Evolutionary conservation across 345 rosid genomes (phyloP).

Genomic region (Schrenkiella parvula): DNA sequence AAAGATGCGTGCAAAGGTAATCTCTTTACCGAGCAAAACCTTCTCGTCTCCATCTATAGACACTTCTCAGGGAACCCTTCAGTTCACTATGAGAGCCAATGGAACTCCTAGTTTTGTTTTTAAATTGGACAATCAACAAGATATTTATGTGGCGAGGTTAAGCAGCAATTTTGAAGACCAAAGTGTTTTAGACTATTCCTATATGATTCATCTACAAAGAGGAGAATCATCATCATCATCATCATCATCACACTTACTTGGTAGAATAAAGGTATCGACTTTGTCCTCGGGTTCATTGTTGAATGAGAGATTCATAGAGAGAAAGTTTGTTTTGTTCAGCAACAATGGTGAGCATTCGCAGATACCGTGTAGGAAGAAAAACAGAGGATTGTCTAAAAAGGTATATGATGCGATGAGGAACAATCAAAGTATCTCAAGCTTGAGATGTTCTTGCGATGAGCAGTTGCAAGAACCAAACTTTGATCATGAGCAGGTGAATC

Average conservation of each 20-base stretch:
- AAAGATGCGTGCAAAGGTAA: not conserved
- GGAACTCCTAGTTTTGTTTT: constrained; percentile 58
- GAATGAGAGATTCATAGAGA: constrained; percentile 51
- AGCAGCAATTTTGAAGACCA: constrained; percentile 32
- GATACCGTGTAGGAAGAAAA: constrained; percentile 33
- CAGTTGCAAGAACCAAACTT: constrained; percentile 31
- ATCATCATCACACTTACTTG: constrained; percentile 50
- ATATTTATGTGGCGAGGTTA: constrained; percentile 53
- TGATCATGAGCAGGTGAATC: constrained; percentile 25
- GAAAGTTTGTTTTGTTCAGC: constrained; percentile 57
- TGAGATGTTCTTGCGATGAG: constrained; percentile 44
- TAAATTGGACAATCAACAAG: constrained; percentile 50
- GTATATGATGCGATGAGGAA: constrained; percentile 44
- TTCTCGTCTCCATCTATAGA: constrained; percentile 24
- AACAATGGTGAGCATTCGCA: constrained; percentile 35
- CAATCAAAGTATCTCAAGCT: constrained; percentile 44
- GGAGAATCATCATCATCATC: constrained; percentile 21
- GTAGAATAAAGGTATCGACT: constrained; percentile 60
- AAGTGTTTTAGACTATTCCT: constrained; percentile 37
- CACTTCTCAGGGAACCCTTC: constrained; percentile 60
- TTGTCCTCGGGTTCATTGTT: constrained; percentile 32
- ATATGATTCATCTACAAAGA: constrained; percentile 47
- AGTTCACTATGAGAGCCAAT: constrained; percentile 49
- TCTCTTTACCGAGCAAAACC: constrained; percentile 13
- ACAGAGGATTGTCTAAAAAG: constrained; percentile 53